Percentiles rank a stretch among this genome's conserved stretches.
These are phyloP conservation scores for Fomes fomentarius DNA, from an alignment of 1,284 basidiomycete genomes.

Conservation along the genomic window DNA sequence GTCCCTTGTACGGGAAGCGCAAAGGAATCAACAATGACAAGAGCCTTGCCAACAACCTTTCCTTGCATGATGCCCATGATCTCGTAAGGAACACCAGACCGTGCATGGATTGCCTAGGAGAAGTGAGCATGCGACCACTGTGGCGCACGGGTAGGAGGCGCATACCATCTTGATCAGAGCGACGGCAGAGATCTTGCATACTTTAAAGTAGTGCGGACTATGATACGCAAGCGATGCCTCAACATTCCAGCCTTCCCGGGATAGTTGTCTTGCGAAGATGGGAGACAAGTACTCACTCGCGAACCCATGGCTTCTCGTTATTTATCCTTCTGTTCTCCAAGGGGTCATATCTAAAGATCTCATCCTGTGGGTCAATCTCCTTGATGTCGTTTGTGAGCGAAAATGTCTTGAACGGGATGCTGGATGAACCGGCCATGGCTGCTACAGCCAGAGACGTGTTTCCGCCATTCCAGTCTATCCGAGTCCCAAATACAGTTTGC, in stretches of 20 bases:
- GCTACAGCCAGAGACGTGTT: conserved; percentile 12
- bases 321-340: conserved; percentile 76
- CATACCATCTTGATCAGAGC: conserved; percentile 97
- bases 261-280: conserved; percentile 60
- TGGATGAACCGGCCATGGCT: conserved; percentile 34
- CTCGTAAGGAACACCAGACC: conserved; percentile 96
- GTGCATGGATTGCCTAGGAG: conserved; percentile 90
- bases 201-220: conserved; percentile 92
- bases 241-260: conserved; percentile 52
- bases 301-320: conserved; percentile 81
- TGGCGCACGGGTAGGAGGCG: conserved; percentile 1
- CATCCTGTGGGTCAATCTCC: conserved; percentile 73
- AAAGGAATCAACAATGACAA: conserved; percentile 96
- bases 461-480: conserved; percentile 2
- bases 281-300: conserved; percentile 63
- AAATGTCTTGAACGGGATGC: conserved; percentile 80
- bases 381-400: conserved; percentile 81
- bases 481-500: conserved; percentile 11
- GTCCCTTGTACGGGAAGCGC: conserved; percentile 99
- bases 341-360: conserved; percentile 81
- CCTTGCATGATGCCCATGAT: conserved; percentile 99
- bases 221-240: neutral
- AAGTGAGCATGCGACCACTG: neutral
- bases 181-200: conserved; percentile 93
- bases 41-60: conserved; percentile 84